Evolutionary conservation across 2,329 filamentous ascomycete species (phyloP).

Genomic region (Plenodomus biglobosus): DNA sequence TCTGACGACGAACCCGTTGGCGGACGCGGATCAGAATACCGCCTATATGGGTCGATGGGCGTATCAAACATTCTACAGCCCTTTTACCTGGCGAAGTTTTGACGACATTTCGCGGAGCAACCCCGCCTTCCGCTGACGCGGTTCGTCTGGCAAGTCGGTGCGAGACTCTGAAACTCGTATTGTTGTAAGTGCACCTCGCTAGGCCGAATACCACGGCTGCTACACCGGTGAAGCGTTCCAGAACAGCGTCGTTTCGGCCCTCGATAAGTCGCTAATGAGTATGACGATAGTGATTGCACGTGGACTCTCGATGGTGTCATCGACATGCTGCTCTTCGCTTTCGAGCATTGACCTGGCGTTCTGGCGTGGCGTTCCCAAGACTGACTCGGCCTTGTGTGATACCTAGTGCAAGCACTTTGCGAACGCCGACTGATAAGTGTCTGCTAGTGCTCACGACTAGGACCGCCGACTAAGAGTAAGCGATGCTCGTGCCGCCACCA

Average conservation of each 20-base stretch:
- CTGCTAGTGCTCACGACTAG: too few species aligned
- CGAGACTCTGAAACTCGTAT: neutral
- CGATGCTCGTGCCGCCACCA: too few species aligned
- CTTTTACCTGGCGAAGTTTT: neutral
- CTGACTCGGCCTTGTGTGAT: too few species aligned
- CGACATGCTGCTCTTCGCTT: too few species aligned
- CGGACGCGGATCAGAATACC: constrained; percentile 18
- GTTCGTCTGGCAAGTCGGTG: neutral
- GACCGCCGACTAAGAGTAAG: too few species aligned
- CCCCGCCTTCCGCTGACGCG: neutral
- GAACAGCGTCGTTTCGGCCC: neutral
- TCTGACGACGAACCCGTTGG: constrained; percentile 17
- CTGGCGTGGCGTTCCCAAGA: too few species aligned
- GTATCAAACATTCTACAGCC: neutral
- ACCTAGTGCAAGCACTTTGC: too few species aligned
- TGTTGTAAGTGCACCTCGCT: neutral
- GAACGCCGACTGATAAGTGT: too few species aligned
- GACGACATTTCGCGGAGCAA: neutral
- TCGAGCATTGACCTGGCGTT: too few species aligned
- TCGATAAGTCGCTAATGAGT: too few species aligned
- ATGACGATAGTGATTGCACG: too few species aligned
- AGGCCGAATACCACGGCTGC: neutral
- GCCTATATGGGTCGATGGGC: constrained; percentile 7
- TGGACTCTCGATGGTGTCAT: too few species aligned
- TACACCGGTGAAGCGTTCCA: neutral